phyloP scores from a whole-genome alignment of 306 rosid genomes.

The Cicer pinnatifidum region DNA sequence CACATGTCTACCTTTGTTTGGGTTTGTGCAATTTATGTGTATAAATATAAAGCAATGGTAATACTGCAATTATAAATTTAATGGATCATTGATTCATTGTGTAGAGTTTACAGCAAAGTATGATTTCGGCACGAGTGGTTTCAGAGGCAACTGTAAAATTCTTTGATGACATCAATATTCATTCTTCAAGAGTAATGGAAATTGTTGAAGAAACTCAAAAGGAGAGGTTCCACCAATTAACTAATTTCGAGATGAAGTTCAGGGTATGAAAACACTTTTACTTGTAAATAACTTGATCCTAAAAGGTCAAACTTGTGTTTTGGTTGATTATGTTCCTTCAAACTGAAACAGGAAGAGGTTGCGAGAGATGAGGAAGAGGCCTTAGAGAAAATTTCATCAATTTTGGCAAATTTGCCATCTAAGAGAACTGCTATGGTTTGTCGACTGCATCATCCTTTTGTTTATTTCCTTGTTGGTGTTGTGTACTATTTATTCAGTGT shows the following conservation, averaged over 20 bases:
- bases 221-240: constrained; percentile 59
- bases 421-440: constrained; percentile 68
- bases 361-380: constrained; percentile 73
- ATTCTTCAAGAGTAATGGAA: too few relatives aligned
- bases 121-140: constrained; percentile 64
- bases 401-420: constrained; percentile 66
- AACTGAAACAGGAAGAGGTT: constrained; percentile 71
- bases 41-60: constrained; percentile 6
- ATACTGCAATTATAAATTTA: constrained; percentile 39
- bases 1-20: constrained; percentile 35
- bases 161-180: too few relatives aligned
- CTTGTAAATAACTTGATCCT: background rate
- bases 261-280: constrained; percentile 53
- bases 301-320: background rate
- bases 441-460: constrained; percentile 9
- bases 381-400: constrained; percentile 63
- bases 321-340: constrained; percentile 39
- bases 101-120: constrained; percentile 70
- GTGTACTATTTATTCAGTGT: background rate
- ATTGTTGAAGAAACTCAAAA: constrained; percentile 66
- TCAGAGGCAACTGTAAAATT: constrained; percentile 68
- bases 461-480: constrained; percentile 21
- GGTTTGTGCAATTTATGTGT: constrained; percentile 13
- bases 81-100: constrained; percentile 21
- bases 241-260: constrained; percentile 72